Evolutionary conservation across 1,284 basidiomycete genomes (phyloP).

Genomic region (Naganishia cerealis): DNA sequence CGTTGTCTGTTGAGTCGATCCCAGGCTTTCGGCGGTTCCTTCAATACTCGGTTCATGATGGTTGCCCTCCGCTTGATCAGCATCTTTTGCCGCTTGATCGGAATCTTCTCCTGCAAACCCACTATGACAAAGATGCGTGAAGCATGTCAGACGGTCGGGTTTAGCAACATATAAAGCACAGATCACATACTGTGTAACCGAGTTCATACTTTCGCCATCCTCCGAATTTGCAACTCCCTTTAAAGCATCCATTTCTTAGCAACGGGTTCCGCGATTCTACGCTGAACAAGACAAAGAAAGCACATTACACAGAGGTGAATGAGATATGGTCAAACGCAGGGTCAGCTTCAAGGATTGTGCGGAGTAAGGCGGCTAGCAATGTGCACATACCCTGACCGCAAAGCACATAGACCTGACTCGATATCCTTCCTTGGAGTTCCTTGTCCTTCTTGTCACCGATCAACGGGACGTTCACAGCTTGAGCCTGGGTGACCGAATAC

Average conservation of each 20-base stretch:
- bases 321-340: neutral
- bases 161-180: neutral
- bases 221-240: neutral
- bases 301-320: neutral
- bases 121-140: neutral
- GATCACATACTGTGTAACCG: neutral
- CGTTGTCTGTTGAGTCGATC: neutral
- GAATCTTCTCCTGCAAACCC: neutral
- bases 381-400: neutral
- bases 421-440: neutral
- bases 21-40: neutral
- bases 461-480: constrained; percentile 11
- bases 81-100: neutral
- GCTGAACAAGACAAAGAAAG: neutral
- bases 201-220: neutral
- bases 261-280: neutral
- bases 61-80: neutral
- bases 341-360: neutral
- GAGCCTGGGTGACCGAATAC: neutral
- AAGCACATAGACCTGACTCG: constrained; percentile 9
- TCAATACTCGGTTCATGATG: neutral
- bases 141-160: no score
- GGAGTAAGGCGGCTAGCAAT: neutral
- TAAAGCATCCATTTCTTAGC: neutral
- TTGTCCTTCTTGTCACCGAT: constrained; percentile 4